Conservation (phyloP, 2,329 filamentous ascomycete genomes). For the Mollisiaceae sp. region DNA sequence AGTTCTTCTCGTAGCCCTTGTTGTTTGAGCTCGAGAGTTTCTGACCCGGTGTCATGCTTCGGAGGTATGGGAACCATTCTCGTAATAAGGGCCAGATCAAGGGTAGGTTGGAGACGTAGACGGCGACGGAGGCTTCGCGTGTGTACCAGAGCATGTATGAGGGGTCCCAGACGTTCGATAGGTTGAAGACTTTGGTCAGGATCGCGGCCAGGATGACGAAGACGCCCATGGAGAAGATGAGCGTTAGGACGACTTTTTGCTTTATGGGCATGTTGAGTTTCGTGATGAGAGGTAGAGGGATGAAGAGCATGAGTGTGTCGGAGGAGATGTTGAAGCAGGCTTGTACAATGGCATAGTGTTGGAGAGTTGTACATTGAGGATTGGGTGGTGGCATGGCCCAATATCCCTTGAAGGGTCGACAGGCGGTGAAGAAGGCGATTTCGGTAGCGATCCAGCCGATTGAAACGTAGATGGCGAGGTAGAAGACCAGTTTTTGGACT, state of each 20-base stretch:
- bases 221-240: constrained; percentile 51
- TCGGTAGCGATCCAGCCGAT: constrained; percentile 56
- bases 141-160: constrained; percentile 53
- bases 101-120: constrained; percentile 59
- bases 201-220: constrained; percentile 55
- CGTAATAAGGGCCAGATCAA: constrained; percentile 49
- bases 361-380: constrained; percentile 60
- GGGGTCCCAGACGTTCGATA: constrained; percentile 40
- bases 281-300: constrained; percentile 59
- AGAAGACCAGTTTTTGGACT: constrained; percentile 51
- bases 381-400: constrained; percentile 58
- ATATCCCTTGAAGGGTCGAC: constrained; percentile 58
- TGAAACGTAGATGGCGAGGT: constrained; percentile 53
- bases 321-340: constrained; percentile 63
- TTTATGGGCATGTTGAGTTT: constrained; percentile 53
- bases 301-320: constrained; percentile 60
- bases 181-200: constrained; percentile 54
- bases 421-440: constrained; percentile 54
- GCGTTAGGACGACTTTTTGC: constrained; percentile 56
- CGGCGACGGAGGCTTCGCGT: constrained; percentile 55
- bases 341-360: constrained; percentile 62
- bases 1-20: neutral
- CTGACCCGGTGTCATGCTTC: constrained; percentile 19
- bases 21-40: constrained; percentile 13
- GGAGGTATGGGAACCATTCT: constrained; percentile 30